Evolutionary conservation across 169 alveolate genomes (phyloP).

Genomic region (Perkinsus marinus): DNA sequence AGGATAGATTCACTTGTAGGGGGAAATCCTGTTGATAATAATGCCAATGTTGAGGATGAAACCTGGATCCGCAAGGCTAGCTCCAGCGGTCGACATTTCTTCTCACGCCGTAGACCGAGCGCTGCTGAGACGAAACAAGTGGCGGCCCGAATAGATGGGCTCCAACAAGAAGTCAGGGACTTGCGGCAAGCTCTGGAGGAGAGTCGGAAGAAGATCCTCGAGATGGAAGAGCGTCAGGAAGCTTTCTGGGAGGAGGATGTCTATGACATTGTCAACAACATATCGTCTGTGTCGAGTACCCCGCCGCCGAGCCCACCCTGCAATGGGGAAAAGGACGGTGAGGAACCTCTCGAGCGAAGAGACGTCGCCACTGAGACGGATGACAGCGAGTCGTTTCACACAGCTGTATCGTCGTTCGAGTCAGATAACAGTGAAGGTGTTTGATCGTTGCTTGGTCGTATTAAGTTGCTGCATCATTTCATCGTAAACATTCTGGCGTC

Average conservation of each 20-base stretch:
- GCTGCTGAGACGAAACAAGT: neutral
- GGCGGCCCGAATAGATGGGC: neutral
- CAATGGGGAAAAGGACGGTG: neutral
- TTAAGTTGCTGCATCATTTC: no score
- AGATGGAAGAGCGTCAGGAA: neutral
- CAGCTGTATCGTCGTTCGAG: neutral
- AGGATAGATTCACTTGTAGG: neutral
- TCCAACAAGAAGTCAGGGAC: neutral
- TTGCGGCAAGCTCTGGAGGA: neutral
- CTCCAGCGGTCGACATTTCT: neutral
- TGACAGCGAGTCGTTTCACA: neutral
- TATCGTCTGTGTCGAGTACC: neutral
- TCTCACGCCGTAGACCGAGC: neutral
- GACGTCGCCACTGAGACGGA: neutral
- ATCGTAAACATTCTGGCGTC: no score
- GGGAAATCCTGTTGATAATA: neutral
- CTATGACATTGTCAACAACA: neutral
- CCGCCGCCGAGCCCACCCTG: neutral
- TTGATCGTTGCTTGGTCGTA: no score
- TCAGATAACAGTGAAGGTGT: neutral
- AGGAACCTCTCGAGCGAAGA: neutral
- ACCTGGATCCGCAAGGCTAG: neutral
- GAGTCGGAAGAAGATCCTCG: neutral
- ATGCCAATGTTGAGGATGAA: neutral
- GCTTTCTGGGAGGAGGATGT: neutral